These are phyloP conservation scores for Claviceps paspali DNA, from an alignment of 2,329 filamentous ascomycete genomes.

Conservation along the genomic window DNA sequence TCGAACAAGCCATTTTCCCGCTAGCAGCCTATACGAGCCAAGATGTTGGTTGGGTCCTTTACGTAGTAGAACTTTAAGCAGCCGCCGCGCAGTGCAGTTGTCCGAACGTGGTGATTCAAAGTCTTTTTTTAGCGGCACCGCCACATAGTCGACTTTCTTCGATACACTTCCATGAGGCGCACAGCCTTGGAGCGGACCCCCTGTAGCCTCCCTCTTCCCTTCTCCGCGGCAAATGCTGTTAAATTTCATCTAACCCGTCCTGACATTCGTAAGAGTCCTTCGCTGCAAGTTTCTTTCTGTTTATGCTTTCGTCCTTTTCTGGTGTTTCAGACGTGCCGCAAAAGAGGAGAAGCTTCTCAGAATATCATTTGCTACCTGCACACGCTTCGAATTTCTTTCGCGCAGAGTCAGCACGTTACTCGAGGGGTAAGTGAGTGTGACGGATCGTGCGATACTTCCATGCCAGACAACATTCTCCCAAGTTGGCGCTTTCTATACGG, in stretches of 20 bases:
- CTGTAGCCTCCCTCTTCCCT: conserved; percentile 13
- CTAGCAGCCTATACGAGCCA: too few species aligned
- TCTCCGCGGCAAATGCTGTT: conserved; percentile 1
- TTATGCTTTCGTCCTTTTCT: neutral
- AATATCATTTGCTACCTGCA: neutral
- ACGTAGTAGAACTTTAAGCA: too few species aligned
- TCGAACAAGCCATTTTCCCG: too few species aligned
- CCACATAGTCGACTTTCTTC: conserved; percentile 27
- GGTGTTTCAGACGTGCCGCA: neutral
- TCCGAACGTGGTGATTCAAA: neutral
- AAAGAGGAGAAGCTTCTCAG: neutral
- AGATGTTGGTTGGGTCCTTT: too few species aligned
- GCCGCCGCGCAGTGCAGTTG: too few species aligned
- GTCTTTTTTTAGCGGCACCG: conserved; percentile 15
- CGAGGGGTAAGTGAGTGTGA: conserved; percentile 1
- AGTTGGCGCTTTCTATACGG: neutral
- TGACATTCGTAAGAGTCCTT: neutral
- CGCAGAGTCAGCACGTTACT: neutral
- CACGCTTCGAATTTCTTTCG: neutral
- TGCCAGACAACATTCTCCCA: conserved; percentile 1
- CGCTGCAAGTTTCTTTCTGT: neutral
- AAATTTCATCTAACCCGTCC: neutral
- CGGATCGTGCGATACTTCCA: neutral
- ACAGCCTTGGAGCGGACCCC: conserved; percentile 14
- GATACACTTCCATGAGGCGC: conserved; percentile 28